A percentile compares a stretch with the other conserved stretches of the same genome.
Evolutionary conservation across 176 grass and related monocot genomes (phyloP).

Genomic region (Puccinellia tenuiflora): DNA sequence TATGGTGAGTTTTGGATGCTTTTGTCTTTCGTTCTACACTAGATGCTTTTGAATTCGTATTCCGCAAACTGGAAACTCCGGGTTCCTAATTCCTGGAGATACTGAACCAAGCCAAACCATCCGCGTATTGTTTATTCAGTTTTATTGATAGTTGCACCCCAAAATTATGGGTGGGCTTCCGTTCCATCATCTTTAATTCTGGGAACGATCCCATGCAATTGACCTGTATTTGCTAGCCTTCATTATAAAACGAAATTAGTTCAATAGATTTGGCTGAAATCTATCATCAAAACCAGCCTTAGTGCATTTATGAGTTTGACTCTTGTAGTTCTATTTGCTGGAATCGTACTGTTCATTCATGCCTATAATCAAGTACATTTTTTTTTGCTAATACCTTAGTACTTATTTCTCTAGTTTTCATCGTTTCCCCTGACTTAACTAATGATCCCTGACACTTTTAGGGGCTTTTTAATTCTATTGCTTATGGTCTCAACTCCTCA

Average conservation of each 20-base stretch:
- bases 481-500: slow-evolving; percentile 90
- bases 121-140: neutral
- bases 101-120: neutral
- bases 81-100: neutral
- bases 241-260: slow-evolving; percentile 16
- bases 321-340: slow-evolving; percentile 2
- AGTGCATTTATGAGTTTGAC: neutral
- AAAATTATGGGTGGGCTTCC: neutral
- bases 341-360: neutral
- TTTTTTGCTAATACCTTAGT: neutral
- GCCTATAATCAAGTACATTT: no score
- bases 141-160: neutral
- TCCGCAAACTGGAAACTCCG: neutral
- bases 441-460: neutral
- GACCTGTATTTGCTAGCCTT: neutral
- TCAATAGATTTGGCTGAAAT: neutral
- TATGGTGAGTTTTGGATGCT: slow-evolving; percentile 58
- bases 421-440: neutral
- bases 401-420: neutral
- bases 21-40: slow-evolving; percentile 18
- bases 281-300: neutral
- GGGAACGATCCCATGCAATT: neutral
- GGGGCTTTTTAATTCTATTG: slow-evolving; percentile 96
- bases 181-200: neutral
- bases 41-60: neutral